Percentiles rank a stretch among this genome's conserved stretches.
Evolutionary conservation across 1,284 basidiomycete genomes (phyloP).

Genomic region (Neolentinus lepideus): DNA sequence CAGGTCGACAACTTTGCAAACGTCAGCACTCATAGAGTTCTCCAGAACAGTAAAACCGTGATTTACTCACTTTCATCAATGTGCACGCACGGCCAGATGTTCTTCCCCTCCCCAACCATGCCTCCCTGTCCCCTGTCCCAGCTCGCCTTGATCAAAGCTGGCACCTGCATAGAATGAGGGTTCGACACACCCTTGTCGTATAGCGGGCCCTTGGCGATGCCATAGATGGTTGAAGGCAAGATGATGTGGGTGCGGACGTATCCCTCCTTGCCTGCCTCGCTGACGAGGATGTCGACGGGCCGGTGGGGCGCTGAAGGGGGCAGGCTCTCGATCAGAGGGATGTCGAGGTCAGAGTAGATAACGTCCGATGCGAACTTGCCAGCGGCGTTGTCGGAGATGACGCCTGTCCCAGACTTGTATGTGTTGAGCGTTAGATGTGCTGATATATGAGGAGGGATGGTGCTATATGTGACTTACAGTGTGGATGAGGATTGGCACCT

Average conservation of each 20-base stretch:
- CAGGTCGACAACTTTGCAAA: slow-evolving; percentile 10
- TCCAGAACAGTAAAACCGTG: slow-evolving; percentile 3
- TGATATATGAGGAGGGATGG: neutral
- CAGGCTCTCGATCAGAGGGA: slow-evolving; percentile 31
- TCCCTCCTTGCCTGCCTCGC: slow-evolving; percentile 27
- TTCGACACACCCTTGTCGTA: slow-evolving; percentile 30
- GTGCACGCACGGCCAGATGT: slow-evolving; percentile 23
- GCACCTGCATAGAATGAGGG: slow-evolving; percentile 29
- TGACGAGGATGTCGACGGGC: slow-evolving; percentile 21
- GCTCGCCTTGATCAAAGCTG: slow-evolving; percentile 19
- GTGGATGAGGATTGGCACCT: slow-evolving; percentile 39
- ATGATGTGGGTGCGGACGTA: slow-evolving; percentile 31
- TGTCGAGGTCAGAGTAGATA: slow-evolving; percentile 37
- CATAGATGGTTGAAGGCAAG: slow-evolving; percentile 33
- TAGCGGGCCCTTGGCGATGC: slow-evolving; percentile 25
- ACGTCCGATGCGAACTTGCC: slow-evolving; percentile 29
- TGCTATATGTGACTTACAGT: slow-evolving; percentile 30
- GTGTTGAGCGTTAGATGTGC: neutral
- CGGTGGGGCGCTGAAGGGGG: slow-evolving; percentile 25
- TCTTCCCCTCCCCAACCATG: slow-evolving; percentile 22
- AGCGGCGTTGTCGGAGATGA: slow-evolving; percentile 19
- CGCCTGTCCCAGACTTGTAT: slow-evolving; percentile 11
- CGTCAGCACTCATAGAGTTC: too few species aligned
- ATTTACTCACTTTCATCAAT: slow-evolving; percentile 23
- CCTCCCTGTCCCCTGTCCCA: slow-evolving; percentile 26